Evolutionary conservation across 768 basidiomycete genomes (phyloP), one percentile per base, ranked within the genome.

Genomic region (Exidia glandulosa): DNA sequence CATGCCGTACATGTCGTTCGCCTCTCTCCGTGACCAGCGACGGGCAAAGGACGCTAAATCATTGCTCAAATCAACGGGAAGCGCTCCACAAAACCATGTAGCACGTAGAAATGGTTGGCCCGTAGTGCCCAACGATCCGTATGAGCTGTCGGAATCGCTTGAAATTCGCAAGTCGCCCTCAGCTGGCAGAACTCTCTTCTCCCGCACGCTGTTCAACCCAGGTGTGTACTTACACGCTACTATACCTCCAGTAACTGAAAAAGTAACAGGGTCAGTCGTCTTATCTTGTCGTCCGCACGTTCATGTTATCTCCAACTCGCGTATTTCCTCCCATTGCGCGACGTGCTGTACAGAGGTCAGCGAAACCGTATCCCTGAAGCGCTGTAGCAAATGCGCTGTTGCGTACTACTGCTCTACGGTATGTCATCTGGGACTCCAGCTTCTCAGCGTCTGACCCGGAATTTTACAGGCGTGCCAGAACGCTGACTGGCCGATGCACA

Each of bases 361-460:
- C 13, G 63, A 71, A 1, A 31, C 71, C 0, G 60, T 67, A 23
- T 70, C 74, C 0, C 67, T 93, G 60, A 85, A 82, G 67, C 76
- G 88, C 56, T 97, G 95, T 70, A 81, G 86, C 0, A 77, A 75
- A 4, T 98, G 95, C 69, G 80, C 79, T 56, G 72, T 74, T 0
- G 67, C 90, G 1, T 78, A 81, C 66, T 98, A 97, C 66, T 97
- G 95, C 68, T 79, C 85, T 58, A 63, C 75, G 16, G 90, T 92
- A 67, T 36, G 85, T 69, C 72, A 3, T 34, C 32, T 34, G 13
- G 25, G n/a, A 16, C 19, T 41, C 60, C 25, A 45, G 63, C 47
- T 50, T 48, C 32, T 56, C 10, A 27, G 25, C 41, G 37, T 37
- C 62, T 54, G 30, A 16, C 13, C 25, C 19, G 41, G n/a, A 61